These are phyloP conservation scores for Magnusiomyces magnusii DNA, from an alignment of 1,139 yeast genomes.

Conservation along the genomic window DNA sequence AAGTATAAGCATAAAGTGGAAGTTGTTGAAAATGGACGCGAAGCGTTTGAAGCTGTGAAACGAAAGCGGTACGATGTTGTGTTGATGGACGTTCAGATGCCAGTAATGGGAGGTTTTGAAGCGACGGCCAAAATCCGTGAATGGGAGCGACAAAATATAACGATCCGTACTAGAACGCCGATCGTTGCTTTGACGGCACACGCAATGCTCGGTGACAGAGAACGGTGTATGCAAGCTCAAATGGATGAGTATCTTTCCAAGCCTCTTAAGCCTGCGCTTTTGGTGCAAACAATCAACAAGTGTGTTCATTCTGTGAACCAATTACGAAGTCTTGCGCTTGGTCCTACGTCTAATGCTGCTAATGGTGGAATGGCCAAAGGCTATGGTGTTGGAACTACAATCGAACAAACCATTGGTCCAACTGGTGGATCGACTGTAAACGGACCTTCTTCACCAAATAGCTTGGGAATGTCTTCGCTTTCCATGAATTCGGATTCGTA, in stretches of 20 bases:
- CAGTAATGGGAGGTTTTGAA: slow-evolving; percentile 91
- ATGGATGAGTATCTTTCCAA: slow-evolving; percentile 89
- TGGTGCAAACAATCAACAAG: slow-evolving; percentile 77
- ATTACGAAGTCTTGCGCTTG: slow-evolving; percentile 34
- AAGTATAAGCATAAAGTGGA: slow-evolving; percentile 16
- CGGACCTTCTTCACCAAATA: too few species aligned
- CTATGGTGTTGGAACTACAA: slow-evolving; percentile 16
- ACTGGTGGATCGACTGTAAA: too few species aligned
- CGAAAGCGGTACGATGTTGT: slow-evolving; percentile 66
- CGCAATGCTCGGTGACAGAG: slow-evolving; percentile 88
- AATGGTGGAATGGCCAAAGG: slow-evolving; percentile 16
- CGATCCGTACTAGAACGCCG: slow-evolving; percentile 72
- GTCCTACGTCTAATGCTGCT: slow-evolving; percentile 26
- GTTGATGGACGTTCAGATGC: slow-evolving; percentile 93
- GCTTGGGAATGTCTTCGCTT: too few species aligned
- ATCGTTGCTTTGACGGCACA: slow-evolving; percentile 87
- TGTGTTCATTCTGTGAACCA: slow-evolving; percentile 53
- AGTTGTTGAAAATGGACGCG: slow-evolving; percentile 69
- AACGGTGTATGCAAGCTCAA: slow-evolving; percentile 75
- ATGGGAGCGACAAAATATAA: slow-evolving; percentile 76
- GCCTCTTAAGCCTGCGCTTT: slow-evolving; percentile 73
- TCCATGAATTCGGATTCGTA: too few species aligned
- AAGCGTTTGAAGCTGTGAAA: slow-evolving; percentile 71
- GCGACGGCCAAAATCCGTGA: slow-evolving; percentile 80
- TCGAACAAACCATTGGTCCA: slow-evolving; percentile 16